Evolutionary conservation across 768 basidiomycete genomes (phyloP).

Genomic region (Crepidotus variabilis): DNA sequence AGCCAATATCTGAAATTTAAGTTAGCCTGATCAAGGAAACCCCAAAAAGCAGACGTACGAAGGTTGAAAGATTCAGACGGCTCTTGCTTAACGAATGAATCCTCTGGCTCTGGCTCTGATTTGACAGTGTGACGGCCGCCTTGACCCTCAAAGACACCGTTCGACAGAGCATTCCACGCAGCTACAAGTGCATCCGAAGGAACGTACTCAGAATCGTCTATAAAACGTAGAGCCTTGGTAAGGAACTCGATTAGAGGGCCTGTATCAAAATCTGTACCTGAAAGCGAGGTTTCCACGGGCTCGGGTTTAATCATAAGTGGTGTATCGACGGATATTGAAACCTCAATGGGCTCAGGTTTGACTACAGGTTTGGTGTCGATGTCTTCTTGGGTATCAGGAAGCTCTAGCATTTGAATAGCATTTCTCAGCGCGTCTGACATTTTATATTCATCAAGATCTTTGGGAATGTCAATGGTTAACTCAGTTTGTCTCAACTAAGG

Average conservation of each 20-base stretch:
- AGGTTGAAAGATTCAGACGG: conserved; percentile 11
- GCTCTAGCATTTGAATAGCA: background rate
- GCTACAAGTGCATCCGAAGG: conserved; percentile 9
- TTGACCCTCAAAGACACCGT: too few species aligned
- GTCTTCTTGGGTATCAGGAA: background rate
- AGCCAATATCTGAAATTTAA: background rate
- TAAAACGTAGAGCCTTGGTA: background rate
- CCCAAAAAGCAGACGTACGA: background rate
- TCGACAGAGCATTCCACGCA: background rate
- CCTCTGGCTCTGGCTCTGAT: conserved; percentile 7
- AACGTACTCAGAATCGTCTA: conserved; percentile 8
- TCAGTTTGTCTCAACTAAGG: too few species aligned
- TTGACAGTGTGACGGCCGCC: conserved; percentile 1
- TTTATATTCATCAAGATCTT: background rate
- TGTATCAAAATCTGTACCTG: too few species aligned
- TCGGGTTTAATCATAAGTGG: background rate
- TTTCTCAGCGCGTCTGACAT: background rate
- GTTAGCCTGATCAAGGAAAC: background rate
- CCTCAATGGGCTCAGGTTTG: background rate
- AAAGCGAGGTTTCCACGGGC: background rate
- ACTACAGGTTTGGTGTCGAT: background rate
- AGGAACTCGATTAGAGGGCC: background rate
- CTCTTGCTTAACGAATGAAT: background rate
- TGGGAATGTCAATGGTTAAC: too few species aligned
- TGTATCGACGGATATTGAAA: too few species aligned